phyloP scores from a whole-genome alignment of 2,329 filamentous ascomycete species.

The Hirsutella minnesotensis region DNA sequence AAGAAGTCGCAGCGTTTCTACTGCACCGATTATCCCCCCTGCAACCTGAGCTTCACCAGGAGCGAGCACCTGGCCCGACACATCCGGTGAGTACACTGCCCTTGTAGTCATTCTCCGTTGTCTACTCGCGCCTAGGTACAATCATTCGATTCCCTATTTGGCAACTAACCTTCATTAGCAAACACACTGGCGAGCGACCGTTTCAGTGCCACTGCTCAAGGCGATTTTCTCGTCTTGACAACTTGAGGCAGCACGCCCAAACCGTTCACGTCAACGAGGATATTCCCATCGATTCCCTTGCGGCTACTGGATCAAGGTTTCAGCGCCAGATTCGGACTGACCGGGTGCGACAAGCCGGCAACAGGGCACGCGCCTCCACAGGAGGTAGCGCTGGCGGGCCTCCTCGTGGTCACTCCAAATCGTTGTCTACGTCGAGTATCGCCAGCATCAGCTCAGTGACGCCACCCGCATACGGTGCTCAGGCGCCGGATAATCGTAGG shows the following conservation, averaged over 20 bases:
- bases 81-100: slow-evolving; percentile 52
- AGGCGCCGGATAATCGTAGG: slow-evolving; percentile 50
- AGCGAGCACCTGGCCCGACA: slow-evolving; percentile 93
- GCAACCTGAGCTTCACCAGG: slow-evolving; percentile 85
- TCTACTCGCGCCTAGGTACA: too few relatives aligned
- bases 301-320: slow-evolving; percentile 82
- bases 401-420: slow-evolving; percentile 72
- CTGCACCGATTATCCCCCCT: slow-evolving; percentile 89
- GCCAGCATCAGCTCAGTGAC: slow-evolving; percentile 55
- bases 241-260: slow-evolving; percentile 90
- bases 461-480: slow-evolving; percentile 57
- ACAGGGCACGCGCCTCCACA: slow-evolving; percentile 66
- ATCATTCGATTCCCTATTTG: not conserved
- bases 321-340: slow-evolving; percentile 88
- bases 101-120: too few relatives aligned
- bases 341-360: slow-evolving; percentile 60
- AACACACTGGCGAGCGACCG: slow-evolving; percentile 93
- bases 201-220: slow-evolving; percentile 94
- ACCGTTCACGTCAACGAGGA: slow-evolving; percentile 97
- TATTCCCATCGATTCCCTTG: slow-evolving; percentile 85
- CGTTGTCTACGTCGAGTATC: slow-evolving; percentile 78
- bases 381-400: slow-evolving; percentile 60
- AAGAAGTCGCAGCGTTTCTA: slow-evolving; percentile 96
- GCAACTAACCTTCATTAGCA: slow-evolving; percentile 36
- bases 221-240: slow-evolving; percentile 87